Percentiles rank a stretch among this genome's conserved stretches.
Evolutionary conservation across 768 basidiomycete genomes (phyloP).

Genomic region (Lepiota venenata): DNA sequence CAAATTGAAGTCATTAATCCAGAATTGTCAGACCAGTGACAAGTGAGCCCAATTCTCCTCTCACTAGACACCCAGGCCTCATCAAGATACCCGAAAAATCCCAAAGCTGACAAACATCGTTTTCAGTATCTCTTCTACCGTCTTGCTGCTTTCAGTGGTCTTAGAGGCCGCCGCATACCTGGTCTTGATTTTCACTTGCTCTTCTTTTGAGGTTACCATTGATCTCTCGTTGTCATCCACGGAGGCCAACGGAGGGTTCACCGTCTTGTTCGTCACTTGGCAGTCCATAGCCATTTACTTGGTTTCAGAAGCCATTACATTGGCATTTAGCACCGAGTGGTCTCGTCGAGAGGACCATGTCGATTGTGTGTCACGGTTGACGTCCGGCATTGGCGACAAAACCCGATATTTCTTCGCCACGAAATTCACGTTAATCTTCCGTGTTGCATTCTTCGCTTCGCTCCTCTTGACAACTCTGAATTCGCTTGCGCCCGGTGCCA

Average conservation of each 20-base stretch:
- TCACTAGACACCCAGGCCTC: background rate
- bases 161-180: conserved; percentile 1
- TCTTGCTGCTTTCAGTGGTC: background rate
- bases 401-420: background rate
- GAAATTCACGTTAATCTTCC: background rate
- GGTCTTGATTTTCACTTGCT: background rate
- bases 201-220: too few relatives aligned
- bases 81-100: background rate
- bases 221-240: too few relatives aligned
- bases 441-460: background rate
- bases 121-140: background rate
- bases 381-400: background rate
- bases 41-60: background rate
- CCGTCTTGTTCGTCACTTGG: background rate
- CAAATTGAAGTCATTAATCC: background rate
- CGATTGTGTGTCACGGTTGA: background rate
- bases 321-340: conserved; percentile 4
- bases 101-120: too few relatives aligned
- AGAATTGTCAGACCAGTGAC: background rate
- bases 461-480: background rate
- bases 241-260: too few relatives aligned
- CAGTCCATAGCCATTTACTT: background rate
- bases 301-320: background rate
- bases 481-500: background rate
- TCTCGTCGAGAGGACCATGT: background rate